Evolutionary conservation across 164 flowering plant species (phyloP).

Genomic region (Sedum album): DNA sequence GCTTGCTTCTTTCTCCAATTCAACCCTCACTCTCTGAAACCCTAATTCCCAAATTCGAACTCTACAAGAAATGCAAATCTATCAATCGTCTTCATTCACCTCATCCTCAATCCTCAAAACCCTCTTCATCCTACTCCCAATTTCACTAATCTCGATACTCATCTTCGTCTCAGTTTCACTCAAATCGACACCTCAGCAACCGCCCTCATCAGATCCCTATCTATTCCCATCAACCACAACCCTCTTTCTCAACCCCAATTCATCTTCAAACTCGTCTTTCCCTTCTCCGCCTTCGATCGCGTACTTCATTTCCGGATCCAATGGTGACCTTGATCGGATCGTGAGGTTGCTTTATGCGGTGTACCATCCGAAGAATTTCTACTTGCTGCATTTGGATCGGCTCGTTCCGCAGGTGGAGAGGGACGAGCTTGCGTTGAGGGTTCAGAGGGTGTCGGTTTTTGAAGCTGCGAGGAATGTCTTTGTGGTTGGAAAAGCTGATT

Average conservation of each 20-base stretch:
- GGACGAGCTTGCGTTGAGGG: constrained; percentile 36
- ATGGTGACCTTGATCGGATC: constrained; percentile 42
- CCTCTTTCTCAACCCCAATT: constrained; percentile 9
- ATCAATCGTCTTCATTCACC: background rate
- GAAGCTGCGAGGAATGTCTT: no score
- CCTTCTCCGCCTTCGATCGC: constrained; percentile 68
- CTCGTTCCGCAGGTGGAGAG: constrained; percentile 46
- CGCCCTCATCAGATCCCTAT: constrained; percentile 9
- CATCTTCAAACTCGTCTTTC: constrained; percentile 9
- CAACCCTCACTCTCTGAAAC: background rate
- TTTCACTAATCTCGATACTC: constrained; percentile 26
- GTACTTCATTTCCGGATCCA: constrained; percentile 63
- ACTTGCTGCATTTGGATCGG: constrained; percentile 76
- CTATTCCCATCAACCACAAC: constrained; percentile 10
- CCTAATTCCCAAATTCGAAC: background rate
- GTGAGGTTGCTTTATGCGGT: constrained; percentile 55
- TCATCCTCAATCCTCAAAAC: background rate
- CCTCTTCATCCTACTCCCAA: constrained; percentile 23
- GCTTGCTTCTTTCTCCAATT: no score
- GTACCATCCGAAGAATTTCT: constrained; percentile 71
- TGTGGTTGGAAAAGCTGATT: constrained; percentile 68
- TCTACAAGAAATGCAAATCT: background rate
- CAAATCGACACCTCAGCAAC: constrained; percentile 13
- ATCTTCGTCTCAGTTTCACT: constrained; percentile 22
- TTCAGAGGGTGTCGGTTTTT: constrained; percentile 42